Evolutionary conservation across 371 early-diverging fungal species (phyloP), one percentile per base, ranked within the genome.

Genomic region (Rhizopus microsporus): DNA sequence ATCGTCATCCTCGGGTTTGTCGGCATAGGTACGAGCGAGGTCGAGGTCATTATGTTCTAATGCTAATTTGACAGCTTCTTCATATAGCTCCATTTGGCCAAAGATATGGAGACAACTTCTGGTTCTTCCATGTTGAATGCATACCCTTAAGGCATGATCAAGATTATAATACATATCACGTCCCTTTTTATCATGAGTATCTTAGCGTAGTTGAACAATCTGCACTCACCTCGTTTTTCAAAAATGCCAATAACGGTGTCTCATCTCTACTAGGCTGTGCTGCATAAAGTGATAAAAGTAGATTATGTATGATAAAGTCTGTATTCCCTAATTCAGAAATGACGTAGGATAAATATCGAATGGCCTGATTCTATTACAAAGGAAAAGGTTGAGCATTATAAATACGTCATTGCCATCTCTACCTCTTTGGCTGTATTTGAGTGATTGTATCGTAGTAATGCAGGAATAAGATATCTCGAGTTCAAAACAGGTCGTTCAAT

Each of bases 251-350:
- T 33, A 93, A 66, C 7, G 80, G 80, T 1, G 80, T 67, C 44
- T 80, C 93, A 59, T 88, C 86, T 10, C 67, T 67, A 4, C 77
- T 76, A 0, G 90, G 79, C 50, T 93, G 89, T 9, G 86, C 81
- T 3, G 90, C 93, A 60, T 92, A 90, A 5, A 96, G 72, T 7
- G 90, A 88, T 23, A 98, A 68, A 12, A 97, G 77, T 53, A 89
- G 92, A 68, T 98, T 96, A 78, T 98, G 97, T 45, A 97, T 85
- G 1, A 88, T 84, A 0, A 91, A 81, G 68, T 96, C 96, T 1
- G 86, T 88, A 63, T 89, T 92, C 29, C 76, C 75, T n/a, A 89
- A 77, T 34, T 81, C 77, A 7, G 87, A 72, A 10, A 91, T 90
- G n/a, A 90, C 89, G 67, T 89, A 88, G 3, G 87, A 85, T 52